These are phyloP conservation scores for Exophiala phaeomuriformis DNA, from an alignment of 2,329 filamentous ascomycete species.

Conservation along the genomic window DNA sequence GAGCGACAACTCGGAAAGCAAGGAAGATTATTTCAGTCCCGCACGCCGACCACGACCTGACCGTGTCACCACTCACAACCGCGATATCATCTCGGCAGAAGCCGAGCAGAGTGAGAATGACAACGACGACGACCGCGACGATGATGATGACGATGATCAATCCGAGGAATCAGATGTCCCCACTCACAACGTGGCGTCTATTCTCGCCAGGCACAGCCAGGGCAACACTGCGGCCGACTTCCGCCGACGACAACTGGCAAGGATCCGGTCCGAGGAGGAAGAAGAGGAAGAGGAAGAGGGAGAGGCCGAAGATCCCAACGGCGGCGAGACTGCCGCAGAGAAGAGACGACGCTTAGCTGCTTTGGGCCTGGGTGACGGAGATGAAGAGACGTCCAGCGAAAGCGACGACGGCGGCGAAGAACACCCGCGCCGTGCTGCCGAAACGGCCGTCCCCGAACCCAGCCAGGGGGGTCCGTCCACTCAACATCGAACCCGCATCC, in stretches of 20 bases:
- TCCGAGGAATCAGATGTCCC: constrained; percentile 22
- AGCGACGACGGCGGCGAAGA: constrained; percentile 25
- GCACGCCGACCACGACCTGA: constrained; percentile 9
- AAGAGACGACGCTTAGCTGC: constrained; percentile 42
- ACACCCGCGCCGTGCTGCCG: constrained; percentile 19
- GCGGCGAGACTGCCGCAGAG: constrained; percentile 39
- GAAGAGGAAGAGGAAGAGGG: constrained; percentile 32
- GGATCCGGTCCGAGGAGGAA: constrained; percentile 23
- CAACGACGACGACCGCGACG: background rate
- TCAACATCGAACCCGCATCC: constrained; percentile 30
- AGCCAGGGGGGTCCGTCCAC: constrained; percentile 19
- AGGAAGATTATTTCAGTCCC: constrained; percentile 17
- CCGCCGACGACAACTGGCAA: constrained; percentile 31
- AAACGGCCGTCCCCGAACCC: constrained; percentile 22
- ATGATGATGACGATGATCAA: constrained; percentile 18
- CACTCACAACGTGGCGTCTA: constrained; percentile 34
- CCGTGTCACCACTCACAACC: constrained; percentile 2
- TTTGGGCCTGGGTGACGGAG: constrained; percentile 30
- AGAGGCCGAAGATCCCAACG: background rate
- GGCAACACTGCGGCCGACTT: constrained; percentile 34
- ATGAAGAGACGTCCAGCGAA: constrained; percentile 27
- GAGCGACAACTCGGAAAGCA: background rate
- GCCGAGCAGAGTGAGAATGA: constrained; percentile 1
- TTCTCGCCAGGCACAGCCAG: constrained; percentile 34
- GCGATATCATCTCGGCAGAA: constrained; percentile 13